phyloP scores from a whole-genome alignment of 345 rosid species.

The Aquilaria yunnanensis region DNA sequence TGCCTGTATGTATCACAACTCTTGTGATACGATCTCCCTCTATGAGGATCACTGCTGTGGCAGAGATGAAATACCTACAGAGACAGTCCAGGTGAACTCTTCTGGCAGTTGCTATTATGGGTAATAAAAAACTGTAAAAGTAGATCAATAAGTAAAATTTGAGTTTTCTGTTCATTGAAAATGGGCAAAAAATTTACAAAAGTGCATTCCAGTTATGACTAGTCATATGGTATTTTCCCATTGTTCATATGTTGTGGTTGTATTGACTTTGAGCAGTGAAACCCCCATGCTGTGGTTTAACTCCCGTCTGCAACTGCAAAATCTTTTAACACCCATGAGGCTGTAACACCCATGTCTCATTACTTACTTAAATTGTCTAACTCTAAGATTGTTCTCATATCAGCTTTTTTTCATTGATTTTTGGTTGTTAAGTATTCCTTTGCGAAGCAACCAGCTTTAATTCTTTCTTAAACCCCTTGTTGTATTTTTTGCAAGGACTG shows the following conservation, averaged over 20 bases:
- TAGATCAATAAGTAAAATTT: not conserved
- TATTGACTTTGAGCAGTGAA: too few relatives aligned
- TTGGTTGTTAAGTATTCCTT: too few relatives aligned
- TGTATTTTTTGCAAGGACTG: too few relatives aligned
- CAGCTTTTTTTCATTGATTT: too few relatives aligned
- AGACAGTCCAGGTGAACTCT: slow-evolving; percentile 65
- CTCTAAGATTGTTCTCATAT: too few relatives aligned
- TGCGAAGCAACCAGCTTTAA: too few relatives aligned
- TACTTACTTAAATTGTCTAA: too few relatives aligned
- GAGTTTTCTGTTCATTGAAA: not conserved
- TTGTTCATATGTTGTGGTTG: not conserved
- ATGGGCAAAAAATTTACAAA: not conserved
- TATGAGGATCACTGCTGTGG: slow-evolving; percentile 68
- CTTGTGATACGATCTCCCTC: slow-evolving; percentile 47
- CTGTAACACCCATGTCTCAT: too few relatives aligned
- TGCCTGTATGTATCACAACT: slow-evolving; percentile 67
- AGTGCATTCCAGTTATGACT: not conserved
- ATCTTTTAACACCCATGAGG: too few relatives aligned
- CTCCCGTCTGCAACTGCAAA: too few relatives aligned
- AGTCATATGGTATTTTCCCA: not conserved
- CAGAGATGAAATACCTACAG: slow-evolving; percentile 75
- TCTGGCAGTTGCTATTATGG: slow-evolving; percentile 10
- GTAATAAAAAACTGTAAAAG: not conserved
- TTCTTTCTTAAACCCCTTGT: too few relatives aligned
- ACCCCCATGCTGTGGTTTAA: too few relatives aligned